Conservation (phyloP, 164 flowering plant genomes). For the Sedum album region DNA sequence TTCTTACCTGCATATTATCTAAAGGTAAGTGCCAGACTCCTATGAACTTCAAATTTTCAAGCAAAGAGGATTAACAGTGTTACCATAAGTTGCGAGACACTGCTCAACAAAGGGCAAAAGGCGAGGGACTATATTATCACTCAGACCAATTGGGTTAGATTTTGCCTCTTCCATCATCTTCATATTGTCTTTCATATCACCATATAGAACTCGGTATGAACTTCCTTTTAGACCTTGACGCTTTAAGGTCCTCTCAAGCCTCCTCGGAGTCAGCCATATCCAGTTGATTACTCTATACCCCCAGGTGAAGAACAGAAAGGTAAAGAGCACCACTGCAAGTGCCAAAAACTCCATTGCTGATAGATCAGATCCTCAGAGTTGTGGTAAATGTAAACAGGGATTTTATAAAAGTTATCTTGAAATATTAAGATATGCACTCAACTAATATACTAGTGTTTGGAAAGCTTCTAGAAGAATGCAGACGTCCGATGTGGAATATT, state of each 20-base stretch:
- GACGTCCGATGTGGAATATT: too few species aligned
- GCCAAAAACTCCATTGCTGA: too few species aligned
- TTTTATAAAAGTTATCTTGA: too few species aligned
- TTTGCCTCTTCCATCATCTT: not conserved
- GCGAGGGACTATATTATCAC: not conserved
- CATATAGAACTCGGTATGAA: not conserved
- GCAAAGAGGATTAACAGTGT: not conserved
- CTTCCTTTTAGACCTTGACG: not conserved
- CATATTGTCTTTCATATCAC: not conserved
- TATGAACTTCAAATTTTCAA: not conserved
- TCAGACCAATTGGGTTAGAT: not conserved
- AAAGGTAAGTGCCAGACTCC: not conserved
- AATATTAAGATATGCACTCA: too few species aligned
- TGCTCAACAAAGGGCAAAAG: not conserved
- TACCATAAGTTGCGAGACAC: not conserved
- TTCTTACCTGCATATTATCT: conserved; percentile 33
- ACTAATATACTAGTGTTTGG: too few species aligned
- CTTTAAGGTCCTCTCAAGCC: not conserved
- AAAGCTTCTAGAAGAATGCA: too few species aligned
- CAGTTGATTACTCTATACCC: not conserved
- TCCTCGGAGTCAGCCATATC: conserved; percentile 1
- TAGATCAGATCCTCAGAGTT: too few species aligned
- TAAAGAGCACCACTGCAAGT: too few species aligned
- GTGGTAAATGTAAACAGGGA: too few species aligned
- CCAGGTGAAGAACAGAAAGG: not conserved